Evolutionary conservation across 257 asterid genomes (phyloP), one percentile per base, ranked within the genome.

Genomic region (Nicotiana tomentosiformis): DNA sequence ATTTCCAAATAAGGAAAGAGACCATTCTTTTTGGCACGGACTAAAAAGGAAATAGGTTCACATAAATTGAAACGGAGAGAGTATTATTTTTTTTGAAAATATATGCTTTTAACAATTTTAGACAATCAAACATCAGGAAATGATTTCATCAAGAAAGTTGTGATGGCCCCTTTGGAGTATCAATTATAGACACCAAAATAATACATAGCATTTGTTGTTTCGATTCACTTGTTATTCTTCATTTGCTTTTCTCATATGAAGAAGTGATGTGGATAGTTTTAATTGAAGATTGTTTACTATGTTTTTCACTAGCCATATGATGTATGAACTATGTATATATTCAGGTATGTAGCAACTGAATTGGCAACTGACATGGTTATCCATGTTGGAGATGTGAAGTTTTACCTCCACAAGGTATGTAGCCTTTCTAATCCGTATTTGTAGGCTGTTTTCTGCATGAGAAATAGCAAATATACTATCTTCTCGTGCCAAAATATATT

Each of bases 391-490:
- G 86, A 85, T 66, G 89, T 85, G 60, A 90, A 86, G 69, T 90
- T 88, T 83, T 90, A 85, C 74, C 90, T 90, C 77, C 92, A 90
- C 86, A 90, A 90, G 92, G 92, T 90, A 85, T 33, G 66, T 8
- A 23, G 53, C 61, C 9, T 49, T 74, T 49, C 39, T 7, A 49
- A 14, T 51, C 43, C 62, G 3, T 23, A 26, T 49, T 26, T 26
- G 43, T 46, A 15, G 2, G 2, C 23, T 26, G 61, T 15, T 74
- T 62, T 23, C 46, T 61, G 26, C 60, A 61, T 60, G 69, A 35
- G 60, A 78, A 14, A 78, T 78, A 18, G n/a, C 32, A 55, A 53
- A 77, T 68, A 11, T 70, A 39, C 66, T 26, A 64, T 64, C 12
- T 64, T 64, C 68, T 64, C 68, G 9, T 4, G 68, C 68, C 68